Base-by-base conservation (phyloP, 495 filamentous ascomycete genomes). In the Hyaloscypha hepaticicola region DNA sequence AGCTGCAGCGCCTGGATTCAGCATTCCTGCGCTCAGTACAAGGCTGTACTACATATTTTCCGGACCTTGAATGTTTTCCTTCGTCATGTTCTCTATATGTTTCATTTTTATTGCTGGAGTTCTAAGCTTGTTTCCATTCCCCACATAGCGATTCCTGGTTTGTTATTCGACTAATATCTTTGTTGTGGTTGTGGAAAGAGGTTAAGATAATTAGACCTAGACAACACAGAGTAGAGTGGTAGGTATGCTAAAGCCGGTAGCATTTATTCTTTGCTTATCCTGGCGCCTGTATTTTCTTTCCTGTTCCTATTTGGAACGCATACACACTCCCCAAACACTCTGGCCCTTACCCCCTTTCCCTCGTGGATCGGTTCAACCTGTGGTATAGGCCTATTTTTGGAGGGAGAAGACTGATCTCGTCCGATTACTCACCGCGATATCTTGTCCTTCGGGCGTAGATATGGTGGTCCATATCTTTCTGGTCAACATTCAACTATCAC, bases 331-430 rank as follows among this genome's bases (percentile, higher is more conserved):
- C 88, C 89, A 85, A 92, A 67, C 90, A 93, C 90, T 93, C 90
- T 92, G 90, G 90, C 88, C 86, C 82, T 81, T 87, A 90, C 87
- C 82, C 78, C 81, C 79, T 83, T 78, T 80, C 81, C 78, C 79
- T 73, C 58, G 74, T 71, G 80, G 81, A 77, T 78, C 77, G 80
- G 77, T 78, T 77, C 75, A 72, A 77, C 73, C 80, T 79, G 83
- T 90, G 89, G 88, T 90, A 82, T 85, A 81, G 83, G 88, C 88
- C 90, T 92, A 92, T 93, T 93, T 93, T 92, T 73, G 86, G 84
- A 83, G 90, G 85, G 89, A 89, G 87, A 88, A 93, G 88, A 92
- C 79, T 79, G 75, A 70, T n/a, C 38, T 45, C 21, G 69, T 66
- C 63, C 65, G 62, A 58, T 70, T 92, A 92, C 90, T 93, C 90